Conservation (phyloP, 2,329 filamentous ascomycete species). For the Lachnellula willkommii region DNA sequence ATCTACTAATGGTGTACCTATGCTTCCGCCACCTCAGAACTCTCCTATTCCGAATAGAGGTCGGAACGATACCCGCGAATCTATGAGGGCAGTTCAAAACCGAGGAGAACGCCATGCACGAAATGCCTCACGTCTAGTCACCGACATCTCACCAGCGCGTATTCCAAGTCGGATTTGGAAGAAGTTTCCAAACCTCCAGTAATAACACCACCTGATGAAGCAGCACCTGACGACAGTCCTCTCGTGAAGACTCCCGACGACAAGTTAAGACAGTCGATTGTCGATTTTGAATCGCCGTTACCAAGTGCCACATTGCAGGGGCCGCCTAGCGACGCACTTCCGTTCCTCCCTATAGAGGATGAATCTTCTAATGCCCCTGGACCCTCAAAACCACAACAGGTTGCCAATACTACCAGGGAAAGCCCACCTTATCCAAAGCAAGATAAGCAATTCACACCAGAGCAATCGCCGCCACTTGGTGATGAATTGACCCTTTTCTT, state of each 20-base stretch:
- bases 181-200: slow-evolving; percentile 20
- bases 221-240: slow-evolving; percentile 31
- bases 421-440: slow-evolving; percentile 41
- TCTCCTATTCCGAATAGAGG: slow-evolving; percentile 81
- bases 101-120: slow-evolving; percentile 51
- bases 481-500: slow-evolving; percentile 92
- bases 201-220: slow-evolving; percentile 35
- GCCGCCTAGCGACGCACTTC: slow-evolving; percentile 47
- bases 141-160: slow-evolving; percentile 59
- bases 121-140: slow-evolving; percentile 37
- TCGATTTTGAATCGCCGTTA: slow-evolving; percentile 20
- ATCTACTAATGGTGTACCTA: slow-evolving; percentile 74
- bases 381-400: slow-evolving; percentile 13
- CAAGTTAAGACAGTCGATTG: slow-evolving; percentile 36
- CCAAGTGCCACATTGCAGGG: slow-evolving; percentile 56
- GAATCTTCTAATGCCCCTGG: slow-evolving; percentile 13
- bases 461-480: slow-evolving; percentile 63
- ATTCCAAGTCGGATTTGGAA: slow-evolving; percentile 59
- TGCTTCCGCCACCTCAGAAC: slow-evolving; percentile 78
- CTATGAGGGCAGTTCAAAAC: slow-evolving; percentile 65
- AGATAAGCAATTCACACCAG: slow-evolving; percentile 50
- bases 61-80: slow-evolving; percentile 71
- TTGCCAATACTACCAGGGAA: slow-evolving; percentile 11
- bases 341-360: slow-evolving; percentile 25
- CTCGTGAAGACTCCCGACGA: slow-evolving; percentile 56